Base-by-base conservation (phyloP, 2,329 filamentous ascomycete genomes). In the Xylaria sp. region DNA sequence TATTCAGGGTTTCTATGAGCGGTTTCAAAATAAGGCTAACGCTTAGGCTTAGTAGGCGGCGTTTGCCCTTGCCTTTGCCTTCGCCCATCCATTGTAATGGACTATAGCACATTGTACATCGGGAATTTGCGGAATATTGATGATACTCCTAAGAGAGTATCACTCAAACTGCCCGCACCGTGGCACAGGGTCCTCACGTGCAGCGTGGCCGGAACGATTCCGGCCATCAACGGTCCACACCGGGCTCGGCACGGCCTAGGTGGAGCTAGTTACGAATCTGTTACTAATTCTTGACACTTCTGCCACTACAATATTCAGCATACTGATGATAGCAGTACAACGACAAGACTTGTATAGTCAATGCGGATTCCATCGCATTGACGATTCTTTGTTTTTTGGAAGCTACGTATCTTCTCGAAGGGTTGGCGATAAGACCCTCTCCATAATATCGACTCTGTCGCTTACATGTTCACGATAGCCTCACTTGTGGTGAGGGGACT, bases 191-290 rank as follows among this genome's bases (percentile, higher is more conserved):
- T 23, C 38, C 59, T 69, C 69, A 65, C 62, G 64, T 69, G 69
- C 64, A 44, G 13, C n/a, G 59, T 71, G 69, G 69, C 69, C 69
- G 69, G 69, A 71, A 71, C 59, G 38, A 13, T 71, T 71, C 69
- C 69, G 69, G 69, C 69, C 69, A 71, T 5, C 11, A 58, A 63
- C 67, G 69, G 69, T 64, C 57, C 59, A 53, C 36, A 65, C 59
- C 69, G 68, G 66, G 51, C 58, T 63, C 40, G 61, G 46, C 48
- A 58, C 68, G 67, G 69, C 60, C 64, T 63, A 31, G 36, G 67
- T 56, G 67, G 67, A 44, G 53, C 36, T 54, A 57, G 36, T 40
- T 51, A 61, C 17, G 28, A 67, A 66, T 59, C 57, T 63, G 64
- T 70, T 66, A 67, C 67, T 69, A 59, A 71, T 49, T 57, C 20